Conservation (phyloP, 1,284 basidiomycete species). For the Ceratobasidium sp. region DNA sequence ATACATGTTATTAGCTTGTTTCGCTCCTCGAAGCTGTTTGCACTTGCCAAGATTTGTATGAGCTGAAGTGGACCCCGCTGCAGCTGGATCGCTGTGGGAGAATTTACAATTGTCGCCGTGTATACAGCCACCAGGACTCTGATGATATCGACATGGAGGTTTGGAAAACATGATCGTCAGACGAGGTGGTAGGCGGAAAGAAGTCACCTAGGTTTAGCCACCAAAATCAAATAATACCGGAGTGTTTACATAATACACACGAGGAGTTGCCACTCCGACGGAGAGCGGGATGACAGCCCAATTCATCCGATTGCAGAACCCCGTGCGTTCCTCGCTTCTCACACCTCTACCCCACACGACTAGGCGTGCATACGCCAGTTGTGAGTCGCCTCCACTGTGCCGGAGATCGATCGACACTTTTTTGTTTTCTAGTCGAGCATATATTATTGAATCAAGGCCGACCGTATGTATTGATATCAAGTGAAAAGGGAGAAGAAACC, state of each 20-base stretch:
- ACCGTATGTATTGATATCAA: too few species aligned
- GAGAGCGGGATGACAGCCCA: too few species aligned
- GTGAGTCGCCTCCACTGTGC: too few species aligned
- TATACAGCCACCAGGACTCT: constrained; percentile 39
- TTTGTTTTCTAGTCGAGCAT: too few species aligned
- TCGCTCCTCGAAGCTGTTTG: neutral
- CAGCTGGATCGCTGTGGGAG: constrained; percentile 19
- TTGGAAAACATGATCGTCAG: constrained; percentile 23
- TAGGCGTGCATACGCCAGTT: too few species aligned
- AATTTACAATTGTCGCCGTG: constrained; percentile 42
- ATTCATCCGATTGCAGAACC: too few species aligned
- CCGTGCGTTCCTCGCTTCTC: too few species aligned
- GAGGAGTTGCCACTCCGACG: constrained; percentile 4
- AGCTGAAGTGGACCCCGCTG: neutral
- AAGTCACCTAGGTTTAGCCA: constrained; percentile 29
- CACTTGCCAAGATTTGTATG: neutral
- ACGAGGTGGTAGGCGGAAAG: neutral
- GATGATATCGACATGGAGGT: constrained; percentile 36
- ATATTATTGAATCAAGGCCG: too few species aligned
- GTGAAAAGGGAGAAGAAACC: too few species aligned
- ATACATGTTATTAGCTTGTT: neutral
- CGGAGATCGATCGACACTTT: too few species aligned
- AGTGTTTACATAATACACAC: neutral
- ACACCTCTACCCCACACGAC: too few species aligned
- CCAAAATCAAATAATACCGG: constrained; percentile 2